Evolutionary conservation across 345 rosid genomes (phyloP), one percentile per base, ranked within the genome.

Genomic region (Populus deltoides): DNA sequence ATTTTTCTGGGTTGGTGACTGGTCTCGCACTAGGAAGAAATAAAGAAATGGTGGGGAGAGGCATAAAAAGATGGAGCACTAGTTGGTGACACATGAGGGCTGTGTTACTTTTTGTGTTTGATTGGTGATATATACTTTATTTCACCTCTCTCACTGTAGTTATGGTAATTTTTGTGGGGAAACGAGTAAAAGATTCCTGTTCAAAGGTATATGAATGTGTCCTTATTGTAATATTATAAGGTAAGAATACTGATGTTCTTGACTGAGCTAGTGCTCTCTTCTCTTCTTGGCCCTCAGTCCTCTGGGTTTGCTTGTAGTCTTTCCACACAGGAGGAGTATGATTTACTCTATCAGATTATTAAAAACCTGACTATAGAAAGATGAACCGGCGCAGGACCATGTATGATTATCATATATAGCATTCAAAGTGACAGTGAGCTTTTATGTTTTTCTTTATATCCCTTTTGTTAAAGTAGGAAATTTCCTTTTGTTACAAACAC

Each of bases 1-100:
- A 31, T 41, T 70, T 75, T 39, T 41, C 38, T 12, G 49, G 65
- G 72, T 62, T 61, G 72, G 80, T 61, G 61, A 72, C 51, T 53
- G 80, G 63, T 66, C 75, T 39, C 29, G 68, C 41, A 47, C 67
- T 1, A 16, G 81, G 31, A 71, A 51, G 66, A 70, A 79, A 65
- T 65, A 80, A 77, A 29, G 17, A 43, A 66, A 65, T 39, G 33
- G 62, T 22, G 51, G 36, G 35, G 51, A 38, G 31, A 38, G 43
- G 17, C 88, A 66, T 82, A 66, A 78, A 83, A 85, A 80, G 86
- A 53, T 62, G 81, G 81, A 82, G 81, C 84, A 68, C 51, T 80
- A 57, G 87, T 79, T 79, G 85, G 85, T 68, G 45, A 77, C 87
- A 75, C 76, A 73, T 67, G 67, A 25, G 66, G 27, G 75, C 35